phyloP scores from a whole-genome alignment of 2,329 filamentous ascomycete genomes.

The Penicillium sp. region DNA sequence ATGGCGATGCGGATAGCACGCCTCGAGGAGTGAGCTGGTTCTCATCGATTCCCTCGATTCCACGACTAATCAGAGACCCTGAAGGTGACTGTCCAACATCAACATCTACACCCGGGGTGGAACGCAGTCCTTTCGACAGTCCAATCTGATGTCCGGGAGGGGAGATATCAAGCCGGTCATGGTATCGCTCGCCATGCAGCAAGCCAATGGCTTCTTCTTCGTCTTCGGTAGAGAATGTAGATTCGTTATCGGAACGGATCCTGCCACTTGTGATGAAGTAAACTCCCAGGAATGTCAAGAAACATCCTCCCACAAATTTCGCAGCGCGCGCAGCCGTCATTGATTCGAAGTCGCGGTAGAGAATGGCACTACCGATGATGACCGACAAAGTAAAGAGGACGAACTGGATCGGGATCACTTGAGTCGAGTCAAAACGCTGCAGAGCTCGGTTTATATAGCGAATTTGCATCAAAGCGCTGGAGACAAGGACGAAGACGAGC shows the following conservation, averaged over 20 bases:
- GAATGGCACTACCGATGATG: conserved; percentile 84
- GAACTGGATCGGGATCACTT: conserved; percentile 97
- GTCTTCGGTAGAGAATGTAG: conserved; percentile 61
- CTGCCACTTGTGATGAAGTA: conserved; percentile 91
- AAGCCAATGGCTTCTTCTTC: conserved; percentile 54
- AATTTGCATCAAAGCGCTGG: conserved; percentile 91
- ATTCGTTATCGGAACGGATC: conserved; percentile 52
- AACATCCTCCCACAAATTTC: conserved; percentile 87
- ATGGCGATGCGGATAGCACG: conserved; percentile 29
- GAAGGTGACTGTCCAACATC: conserved; percentile 27
- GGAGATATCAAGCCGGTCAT: conserved; percentile 32
- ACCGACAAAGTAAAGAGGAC: conserved; percentile 94
- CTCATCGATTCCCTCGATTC: conserved; percentile 32
- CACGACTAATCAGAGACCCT: conserved; percentile 33
- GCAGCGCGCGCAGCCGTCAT: conserved; percentile 66
- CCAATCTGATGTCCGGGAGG: conserved; percentile 19
- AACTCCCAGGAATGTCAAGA: conserved; percentile 92
- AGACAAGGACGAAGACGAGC: conserved; percentile 71
- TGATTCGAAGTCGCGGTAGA: conserved; percentile 92
- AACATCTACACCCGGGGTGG: conserved; percentile 10
- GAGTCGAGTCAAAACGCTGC: conserved; percentile 91
- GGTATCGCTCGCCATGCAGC: conserved; percentile 37
- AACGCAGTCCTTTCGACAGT: conserved; percentile 18
- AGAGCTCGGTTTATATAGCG: conserved; percentile 89
- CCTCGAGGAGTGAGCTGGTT: conserved; percentile 32